Base-by-base conservation (phyloP, 768 basidiomycete species). In the Sarcomyxa edulis region DNA sequence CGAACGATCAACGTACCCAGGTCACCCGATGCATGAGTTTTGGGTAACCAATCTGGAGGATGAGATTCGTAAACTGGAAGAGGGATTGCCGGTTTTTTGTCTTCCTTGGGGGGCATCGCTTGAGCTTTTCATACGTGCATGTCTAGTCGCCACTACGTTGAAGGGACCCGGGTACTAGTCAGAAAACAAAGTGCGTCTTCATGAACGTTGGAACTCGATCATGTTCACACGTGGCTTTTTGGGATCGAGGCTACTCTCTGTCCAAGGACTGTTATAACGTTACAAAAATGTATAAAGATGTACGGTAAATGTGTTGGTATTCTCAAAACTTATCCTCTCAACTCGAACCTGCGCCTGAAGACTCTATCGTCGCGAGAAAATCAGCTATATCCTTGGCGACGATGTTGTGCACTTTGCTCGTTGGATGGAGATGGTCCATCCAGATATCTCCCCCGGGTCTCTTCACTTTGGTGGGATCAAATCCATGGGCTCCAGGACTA, bases 11-110 rank as follows among this genome's bases (percentile, higher is more conserved):
- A 53, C 71, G 39, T 43, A 78, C 87, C 87, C 35, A 90, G 64
- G 57, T 89, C 86, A 19, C 81, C 84, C 24, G 73, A 65, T 8
- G 54, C 60, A 60, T 87, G 85, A 1, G 75, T 64, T 44, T 71
- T 74, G 3, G 82, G 83, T 7, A 88, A 68, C 87, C 87, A 91
- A 42, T 62, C 55, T 1, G 84, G 84, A 36, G 88, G 89, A 41
- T 68, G 72, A 11, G 75, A 72, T 48, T 82, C 72, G 56, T 84
- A 84, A 18, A 80, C 56, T 4, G 75, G 71, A 21, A 75, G 66
- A 8, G 47, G 42, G 23, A 46, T 16, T 11, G 39, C 18, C 25
- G 45, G 14, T 23, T 41, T 48, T 25, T 46, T 50, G 16, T 60
- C 61, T 47, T 66, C 60, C 51, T 59, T 61, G 45, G 26, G n/a